phyloP scores from a whole-genome alignment of 1,284 basidiomycete species.

The Afroboletus lepidellus region DNA sequence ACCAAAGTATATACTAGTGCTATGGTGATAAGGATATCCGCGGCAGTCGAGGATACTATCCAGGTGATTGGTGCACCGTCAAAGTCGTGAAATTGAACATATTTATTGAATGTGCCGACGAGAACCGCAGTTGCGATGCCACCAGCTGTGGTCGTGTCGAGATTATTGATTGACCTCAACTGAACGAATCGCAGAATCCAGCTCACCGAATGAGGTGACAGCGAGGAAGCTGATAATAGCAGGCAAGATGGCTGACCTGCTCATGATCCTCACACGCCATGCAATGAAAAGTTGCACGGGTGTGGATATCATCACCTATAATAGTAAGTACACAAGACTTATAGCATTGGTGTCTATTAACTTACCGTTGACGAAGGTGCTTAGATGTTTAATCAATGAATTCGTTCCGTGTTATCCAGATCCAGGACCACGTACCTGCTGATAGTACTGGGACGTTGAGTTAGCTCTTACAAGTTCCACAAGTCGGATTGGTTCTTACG shows the following conservation, averaged over 20 bases:
- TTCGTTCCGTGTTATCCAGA: background rate
- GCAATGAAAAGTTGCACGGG: constrained; percentile 55
- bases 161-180: no score
- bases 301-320: constrained; percentile 46
- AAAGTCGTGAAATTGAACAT: constrained; percentile 2
- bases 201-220: constrained; percentile 40
- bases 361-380: constrained; percentile 21
- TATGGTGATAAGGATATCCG: constrained; percentile 47
- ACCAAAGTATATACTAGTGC: constrained; percentile 46
- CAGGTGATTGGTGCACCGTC: constrained; percentile 45
- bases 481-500: constrained; percentile 4
- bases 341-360: background rate
- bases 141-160: constrained; percentile 34
- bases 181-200: background rate
- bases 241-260: constrained; percentile 39
- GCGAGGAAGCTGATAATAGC: constrained; percentile 38
- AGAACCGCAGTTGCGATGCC: constrained; percentile 44
- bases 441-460: constrained; percentile 15
- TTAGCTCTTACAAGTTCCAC: background rate
- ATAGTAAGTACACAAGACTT: background rate
- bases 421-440: constrained; percentile 27
- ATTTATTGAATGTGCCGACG: constrained; percentile 22
- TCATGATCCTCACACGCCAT: constrained; percentile 47
- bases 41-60: constrained; percentile 45
- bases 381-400: constrained; percentile 4